Percentiles rank a stretch among this genome's conserved stretches.
Conservation (phyloP, 139 green algal genomes). For the Coelastrella sp. region DNA sequence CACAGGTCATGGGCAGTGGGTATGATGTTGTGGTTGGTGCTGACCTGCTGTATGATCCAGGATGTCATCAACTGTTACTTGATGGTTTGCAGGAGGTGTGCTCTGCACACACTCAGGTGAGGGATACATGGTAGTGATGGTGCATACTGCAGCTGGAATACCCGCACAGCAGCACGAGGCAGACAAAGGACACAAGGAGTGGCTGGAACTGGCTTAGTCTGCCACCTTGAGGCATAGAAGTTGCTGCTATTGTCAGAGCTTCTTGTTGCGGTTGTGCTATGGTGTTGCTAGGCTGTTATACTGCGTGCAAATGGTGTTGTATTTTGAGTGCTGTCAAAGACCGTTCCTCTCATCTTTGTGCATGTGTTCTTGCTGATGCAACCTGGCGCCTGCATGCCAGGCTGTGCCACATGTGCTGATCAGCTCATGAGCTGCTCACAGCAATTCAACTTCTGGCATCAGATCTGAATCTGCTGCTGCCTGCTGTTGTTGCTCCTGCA, state of each 20-base stretch:
- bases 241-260: background rate
- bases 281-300: background rate
- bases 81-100: constrained; percentile 35
- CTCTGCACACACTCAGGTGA: constrained; percentile 53
- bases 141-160: too few species aligned
- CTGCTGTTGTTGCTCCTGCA: background rate
- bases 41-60: constrained; percentile 57
- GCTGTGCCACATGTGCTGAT: background rate
- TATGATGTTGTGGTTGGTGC: constrained; percentile 55
- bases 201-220: too few species aligned
- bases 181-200: background rate
- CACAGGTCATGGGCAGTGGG: background rate
- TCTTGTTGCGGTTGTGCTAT: background rate
- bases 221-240: too few species aligned
- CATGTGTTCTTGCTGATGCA: background rate
- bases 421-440: background rate
- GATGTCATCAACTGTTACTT: constrained; percentile 43
- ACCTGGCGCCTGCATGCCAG: background rate
- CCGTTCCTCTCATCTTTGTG: background rate
- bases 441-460: background rate
- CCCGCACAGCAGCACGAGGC: background rate
- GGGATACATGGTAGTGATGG: background rate
- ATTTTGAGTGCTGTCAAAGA: background rate
- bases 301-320: too few species aligned
- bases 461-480: background rate